Percentiles rank a stretch among this genome's conserved stretches.
These are phyloP conservation scores for Penstemon barbatus DNA, from an alignment of 257 asterid species.

Conservation along the genomic window DNA sequence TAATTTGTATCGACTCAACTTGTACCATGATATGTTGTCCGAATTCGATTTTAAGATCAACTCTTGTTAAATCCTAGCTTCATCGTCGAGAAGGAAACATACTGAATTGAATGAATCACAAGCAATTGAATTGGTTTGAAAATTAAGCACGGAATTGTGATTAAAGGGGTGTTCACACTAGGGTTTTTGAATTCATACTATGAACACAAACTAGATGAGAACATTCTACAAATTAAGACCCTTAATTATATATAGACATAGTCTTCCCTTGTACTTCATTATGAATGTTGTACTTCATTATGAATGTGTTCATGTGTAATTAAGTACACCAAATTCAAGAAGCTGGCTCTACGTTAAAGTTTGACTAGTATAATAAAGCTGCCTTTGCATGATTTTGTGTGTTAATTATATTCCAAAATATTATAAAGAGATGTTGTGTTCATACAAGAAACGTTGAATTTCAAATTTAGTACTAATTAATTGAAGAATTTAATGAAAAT, in stretches of 20 bases:
- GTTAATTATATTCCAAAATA: not conserved
- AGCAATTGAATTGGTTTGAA: not conserved
- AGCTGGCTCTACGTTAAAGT: slow-evolving; percentile 25
- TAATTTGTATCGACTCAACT: too few relatives aligned
- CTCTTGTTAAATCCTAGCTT: too few relatives aligned
- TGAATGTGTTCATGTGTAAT: too few relatives aligned
- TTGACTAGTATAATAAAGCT: slow-evolving; percentile 26
- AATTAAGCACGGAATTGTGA: not conserved
- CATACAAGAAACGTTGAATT: slow-evolving; percentile 28
- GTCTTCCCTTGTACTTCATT: not conserved
- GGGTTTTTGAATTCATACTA: slow-evolving; percentile 31
- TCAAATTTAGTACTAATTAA: not conserved
- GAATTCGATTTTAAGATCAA: too few relatives aligned
- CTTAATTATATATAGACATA: not conserved
- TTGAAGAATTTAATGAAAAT: not conserved
- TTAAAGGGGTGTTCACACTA: slow-evolving; percentile 30
- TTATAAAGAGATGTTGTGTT: slow-evolving; percentile 10
- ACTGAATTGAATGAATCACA: not conserved
- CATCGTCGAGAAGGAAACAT: not conserved
- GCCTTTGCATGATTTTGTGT: slow-evolving; percentile 31
- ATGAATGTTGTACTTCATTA: too few relatives aligned
- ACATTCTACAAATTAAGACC: too few relatives aligned
- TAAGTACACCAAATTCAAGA: not conserved
- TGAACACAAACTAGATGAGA: not conserved
- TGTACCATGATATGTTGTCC: too few relatives aligned